Evolutionary conservation across 2,329 filamentous ascomycete species (phyloP), one percentile per base, ranked within the genome.

Genomic region (Neofusicoccum cordaticola): DNA sequence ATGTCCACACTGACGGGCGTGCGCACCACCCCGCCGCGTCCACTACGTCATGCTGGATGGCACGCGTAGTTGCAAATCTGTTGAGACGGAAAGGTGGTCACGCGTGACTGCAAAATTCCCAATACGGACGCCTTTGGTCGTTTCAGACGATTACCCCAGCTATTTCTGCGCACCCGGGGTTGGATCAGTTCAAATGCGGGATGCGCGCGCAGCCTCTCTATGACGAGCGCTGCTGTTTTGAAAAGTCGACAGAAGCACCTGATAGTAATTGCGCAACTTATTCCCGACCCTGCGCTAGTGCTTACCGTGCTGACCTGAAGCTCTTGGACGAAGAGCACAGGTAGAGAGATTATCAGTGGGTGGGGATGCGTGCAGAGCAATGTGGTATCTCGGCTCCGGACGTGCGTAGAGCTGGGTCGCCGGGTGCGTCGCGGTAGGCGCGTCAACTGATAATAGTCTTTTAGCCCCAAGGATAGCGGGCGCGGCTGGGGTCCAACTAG

Each of bases 251-350:
- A 60, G n/a, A 51, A 11, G n/a, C 34, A 17, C 6, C 31, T 44
- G 41, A 17, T 45, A 13, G n/a, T 47, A 37, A 37, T 17, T 15
- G 42, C 31, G 42, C 42, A 58, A 45, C 19, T 47, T 37, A 4
- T 22, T 3, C 12, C 12, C 42, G 56, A 60, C 56, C 56, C 34
- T 60, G 56, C 56, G 31, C 15, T 60, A 60, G 56, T 60, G 56
- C 56, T 60, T 31, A 60, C 44, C 27, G 7, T 17, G 50, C 50
- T 52, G 50, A 52, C 50, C 22, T 19, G 17, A 31, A 48, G 27
- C 27, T 13, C 13, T 58, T 58, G 13, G 27, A 34, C 27, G 39
- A 45, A 27, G 9, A 11, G 15, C 27, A 22, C 31, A 4, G 41
- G 41, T 22, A 17, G 13, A 17, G 9, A 13, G 27, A 47, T 34